Base-by-base conservation (phyloP, 345 rosid genomes). In the Bretschneidera sinensis region DNA sequence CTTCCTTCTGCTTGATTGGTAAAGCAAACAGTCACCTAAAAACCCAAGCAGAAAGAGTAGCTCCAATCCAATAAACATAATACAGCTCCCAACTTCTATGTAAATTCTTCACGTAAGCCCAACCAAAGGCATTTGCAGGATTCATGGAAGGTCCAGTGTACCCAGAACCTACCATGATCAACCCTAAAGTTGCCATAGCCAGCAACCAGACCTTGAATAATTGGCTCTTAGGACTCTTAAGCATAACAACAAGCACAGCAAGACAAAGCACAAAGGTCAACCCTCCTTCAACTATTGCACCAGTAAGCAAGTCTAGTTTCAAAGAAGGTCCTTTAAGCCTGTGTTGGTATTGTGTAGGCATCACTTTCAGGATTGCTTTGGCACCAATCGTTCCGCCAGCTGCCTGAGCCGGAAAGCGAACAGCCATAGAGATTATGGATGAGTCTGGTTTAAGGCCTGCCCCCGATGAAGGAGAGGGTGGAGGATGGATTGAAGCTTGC, bases 141-240 rank as follows among this genome's bases (percentile, higher is more conserved):
- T 87, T 87, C 83, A 87, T 74, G 45, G 84, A 72, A 60, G 91
- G 85, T 17, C 95, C 95, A 0, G 95, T 87, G 66, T 73, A 87
- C 18, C 63, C 49, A 0, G 83, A 67, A 15, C 95, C 95, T 0
- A 67, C 33, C 13, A 66, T 22, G 17, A 85, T 80, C 51, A 85
- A 65, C 16, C 64, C 72, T 24, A 78, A 69, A 0, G 91, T 87
- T 8, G 63, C 60, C 50, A 59, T 35, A 14, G 85, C 78, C 62
- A 81, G 59, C 69, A 85, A 50, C 87, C 83, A 85, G 6, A 76
- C 63, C 80, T 85, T 73, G 59, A 81, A 9, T 56, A 83, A 8
- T 0, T 55, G 1, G 56, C 43, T 81, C 25, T 58, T 78, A 13
- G 95, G 91, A 48, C 91, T 91, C 55, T 24, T 81, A 0, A 74